phyloP scores from a whole-genome alignment of 1,139 yeast genomes.

The Blastobotrys persicus region DNA sequence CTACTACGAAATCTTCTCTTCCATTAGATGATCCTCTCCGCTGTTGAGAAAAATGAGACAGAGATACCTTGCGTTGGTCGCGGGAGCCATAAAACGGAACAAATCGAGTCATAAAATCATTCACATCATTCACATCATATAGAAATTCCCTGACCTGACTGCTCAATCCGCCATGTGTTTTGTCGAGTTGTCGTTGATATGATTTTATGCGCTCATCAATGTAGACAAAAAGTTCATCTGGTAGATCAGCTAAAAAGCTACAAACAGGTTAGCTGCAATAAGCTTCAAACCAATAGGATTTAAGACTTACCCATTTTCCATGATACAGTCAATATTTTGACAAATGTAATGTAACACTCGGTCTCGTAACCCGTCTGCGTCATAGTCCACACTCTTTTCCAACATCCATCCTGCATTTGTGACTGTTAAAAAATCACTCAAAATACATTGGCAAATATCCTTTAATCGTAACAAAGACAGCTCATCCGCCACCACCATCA shows the following conservation, averaged over 20 bases:
- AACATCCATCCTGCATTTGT: constrained; percentile 62
- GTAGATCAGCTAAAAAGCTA: constrained; percentile 30
- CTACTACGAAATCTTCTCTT: background rate
- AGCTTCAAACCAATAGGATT: too few species aligned
- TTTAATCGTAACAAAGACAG: constrained; percentile 59
- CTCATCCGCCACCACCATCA: constrained; percentile 64
- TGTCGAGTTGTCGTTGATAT: constrained; percentile 11
- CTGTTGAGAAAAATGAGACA: background rate
- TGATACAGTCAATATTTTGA: constrained; percentile 60
- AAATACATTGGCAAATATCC: constrained; percentile 58
- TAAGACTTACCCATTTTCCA: constrained; percentile 50
- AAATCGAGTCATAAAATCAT: constrained; percentile 20
- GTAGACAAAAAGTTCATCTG: constrained; percentile 33
- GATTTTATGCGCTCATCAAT: constrained; percentile 34
- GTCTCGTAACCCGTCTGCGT: constrained; percentile 55
- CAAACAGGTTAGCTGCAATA: constrained; percentile 9
- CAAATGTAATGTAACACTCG: constrained; percentile 68
- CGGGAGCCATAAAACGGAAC: constrained; percentile 23
- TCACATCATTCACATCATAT: constrained; percentile 22
- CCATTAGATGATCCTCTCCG: background rate
- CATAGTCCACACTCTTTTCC: constrained; percentile 50
- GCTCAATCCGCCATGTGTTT: background rate
- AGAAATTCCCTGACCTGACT: constrained; percentile 16
- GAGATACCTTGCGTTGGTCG: constrained; percentile 3
- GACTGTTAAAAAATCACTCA: constrained; percentile 56